Percentiles rank a stretch among this genome's conserved stretches.
These are phyloP conservation scores for Trichosanthes cucumerina DNA, from an alignment of 306 rosid genomes.

Conservation along the genomic window DNA sequence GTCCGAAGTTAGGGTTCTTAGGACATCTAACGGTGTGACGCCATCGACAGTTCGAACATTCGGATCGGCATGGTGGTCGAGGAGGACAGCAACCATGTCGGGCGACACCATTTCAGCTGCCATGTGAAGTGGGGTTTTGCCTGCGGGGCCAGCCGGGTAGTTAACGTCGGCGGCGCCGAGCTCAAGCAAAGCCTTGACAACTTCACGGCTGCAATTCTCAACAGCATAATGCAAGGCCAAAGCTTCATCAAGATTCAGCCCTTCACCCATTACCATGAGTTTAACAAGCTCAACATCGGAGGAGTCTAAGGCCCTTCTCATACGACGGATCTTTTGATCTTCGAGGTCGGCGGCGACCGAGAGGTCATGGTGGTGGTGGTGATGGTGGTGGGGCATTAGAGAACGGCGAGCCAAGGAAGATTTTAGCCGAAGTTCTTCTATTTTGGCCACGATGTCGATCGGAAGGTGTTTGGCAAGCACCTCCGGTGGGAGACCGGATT, in stretches of 20 bases:
- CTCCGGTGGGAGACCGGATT: conserved; percentile 86
- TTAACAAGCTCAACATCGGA: conserved; percentile 91
- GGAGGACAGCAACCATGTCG: conserved; percentile 93
- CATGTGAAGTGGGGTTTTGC: conserved; percentile 76
- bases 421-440: conserved; percentile 88
- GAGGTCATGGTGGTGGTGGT: conserved; percentile 39
- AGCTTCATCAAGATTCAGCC: conserved; percentile 92
- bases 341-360: conserved; percentile 69
- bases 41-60: conserved; percentile 82
- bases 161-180: conserved; percentile 95
- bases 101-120: conserved; percentile 97
- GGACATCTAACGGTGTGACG: conserved; percentile 69
- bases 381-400: conserved; percentile 41
- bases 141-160: conserved; percentile 61
- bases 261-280: conserved; percentile 99
- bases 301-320: conserved; percentile 85
- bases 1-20: conserved; percentile 98
- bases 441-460: conserved; percentile 65
- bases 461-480: conserved; percentile 89
- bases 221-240: conserved; percentile 85
- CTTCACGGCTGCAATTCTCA: conserved; percentile 90
- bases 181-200: conserved; percentile 79
- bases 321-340: conserved; percentile 83
- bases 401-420: conserved; percentile 70
- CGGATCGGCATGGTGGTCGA: conserved; percentile 98